Base-by-base conservation (phyloP, 768 basidiomycete species). In the Cyclocybe cylindracea region DNA sequence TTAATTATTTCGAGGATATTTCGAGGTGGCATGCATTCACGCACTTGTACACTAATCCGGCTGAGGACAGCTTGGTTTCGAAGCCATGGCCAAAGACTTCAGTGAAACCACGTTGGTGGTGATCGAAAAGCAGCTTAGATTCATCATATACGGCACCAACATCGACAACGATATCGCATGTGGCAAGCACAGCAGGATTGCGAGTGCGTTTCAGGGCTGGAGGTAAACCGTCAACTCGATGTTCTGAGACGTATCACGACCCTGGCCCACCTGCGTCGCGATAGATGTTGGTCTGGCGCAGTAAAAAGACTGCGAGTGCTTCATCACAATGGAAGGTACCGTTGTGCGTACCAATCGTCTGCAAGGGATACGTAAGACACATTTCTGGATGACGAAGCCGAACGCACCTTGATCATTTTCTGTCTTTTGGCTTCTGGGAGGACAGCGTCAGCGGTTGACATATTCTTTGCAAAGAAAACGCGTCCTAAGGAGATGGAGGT, bases 261-360 rank as follows among this genome's bases (percentile, higher is more conserved):
- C 3, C 29, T 40, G 37, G 59, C 74, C 50, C 57, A 90, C 93
- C 84, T 61, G 94, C 87, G 65, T 84, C 79, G 36, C 78, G 81
- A 70, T 90, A 99, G 7, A 80, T 72, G 13, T 79, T 70, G 2
- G 94, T 95, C 60, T 84, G 84, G 44, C 85, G 85, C 31, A 99
- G 77, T 56, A 99, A 78, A 68, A 87, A 94, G 13, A 96, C 90
- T 0, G 96, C 97, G 32, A 98, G 80, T 0, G 94, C 94, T 72
- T 99, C 96, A 61, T 99, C 96, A 68, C 93, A 95, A 62, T 99
- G 95, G 67, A 98, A 98, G 0, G 93, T 93, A 13, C 95, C 95
- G 52, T 89, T 92, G 69, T 98, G 94, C 1, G 95, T 97, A 33
- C 94, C 94, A 62, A 98, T 96, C 37, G 84, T 70, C 90, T 93